Percentiles rank a stretch among this genome's conserved stretches.
Evolutionary conservation across 148 eudicot genomes (phyloP).

Genomic region (Rheum nobile): DNA sequence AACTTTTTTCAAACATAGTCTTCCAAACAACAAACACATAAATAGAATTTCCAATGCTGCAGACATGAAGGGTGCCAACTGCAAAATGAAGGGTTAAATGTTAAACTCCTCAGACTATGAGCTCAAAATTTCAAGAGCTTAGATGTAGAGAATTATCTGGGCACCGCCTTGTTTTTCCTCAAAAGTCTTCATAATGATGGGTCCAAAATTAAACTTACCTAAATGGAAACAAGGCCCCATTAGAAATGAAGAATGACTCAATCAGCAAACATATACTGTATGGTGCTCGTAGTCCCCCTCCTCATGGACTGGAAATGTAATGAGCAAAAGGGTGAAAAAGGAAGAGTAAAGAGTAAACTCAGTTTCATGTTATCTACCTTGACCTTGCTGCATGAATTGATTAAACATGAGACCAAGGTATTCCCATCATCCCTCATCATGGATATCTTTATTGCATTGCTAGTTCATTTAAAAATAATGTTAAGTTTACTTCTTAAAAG

Average conservation of each 20-base stretch:
- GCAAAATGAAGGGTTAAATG: constrained; percentile 12
- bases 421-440: constrained; percentile 56
- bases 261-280: neutral
- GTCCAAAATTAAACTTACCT: constrained; percentile 11
- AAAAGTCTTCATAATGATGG: constrained; percentile 9
- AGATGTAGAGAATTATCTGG: constrained; percentile 12
- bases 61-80: constrained; percentile 6
- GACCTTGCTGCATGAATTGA: constrained; percentile 45
- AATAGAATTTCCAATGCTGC: constrained; percentile 9
- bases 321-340: constrained; percentile 9
- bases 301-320: constrained; percentile 6
- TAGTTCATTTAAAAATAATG: constrained; percentile 43
- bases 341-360: constrained; percentile 17
- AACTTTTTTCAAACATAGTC: neutral
- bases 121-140: constrained; percentile 5
- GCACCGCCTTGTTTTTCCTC: constrained; percentile 15
- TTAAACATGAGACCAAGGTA: constrained; percentile 48
- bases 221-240: constrained; percentile 12
- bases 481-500: constrained; percentile 29
- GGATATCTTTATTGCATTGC: constrained; percentile 46
- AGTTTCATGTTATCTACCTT: constrained; percentile 53
- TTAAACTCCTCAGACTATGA: constrained; percentile 8
- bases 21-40: neutral
- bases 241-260: neutral
- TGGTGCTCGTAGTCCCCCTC: constrained; percentile 14